These are phyloP conservation scores for Aspergillus leporis DNA, from an alignment of 495 filamentous ascomycete genomes.

Conservation along the genomic window DNA sequence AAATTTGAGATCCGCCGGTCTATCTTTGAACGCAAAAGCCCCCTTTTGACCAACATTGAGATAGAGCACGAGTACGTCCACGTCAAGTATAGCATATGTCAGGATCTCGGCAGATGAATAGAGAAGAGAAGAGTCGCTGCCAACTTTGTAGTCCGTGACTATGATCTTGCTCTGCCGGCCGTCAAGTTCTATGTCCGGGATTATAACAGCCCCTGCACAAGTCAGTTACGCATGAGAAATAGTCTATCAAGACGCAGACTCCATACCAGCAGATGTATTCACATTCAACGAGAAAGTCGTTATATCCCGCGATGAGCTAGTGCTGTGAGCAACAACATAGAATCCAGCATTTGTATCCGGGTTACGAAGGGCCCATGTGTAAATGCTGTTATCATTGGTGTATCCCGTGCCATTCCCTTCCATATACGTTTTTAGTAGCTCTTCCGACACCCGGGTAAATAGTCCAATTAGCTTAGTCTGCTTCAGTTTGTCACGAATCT, in stretches of 20 bases:
- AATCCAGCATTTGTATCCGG: conserved; percentile 57
- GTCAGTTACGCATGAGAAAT: neutral
- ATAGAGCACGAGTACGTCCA: conserved; percentile 56
- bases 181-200: conserved; percentile 63
- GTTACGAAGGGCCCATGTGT: conserved; percentile 55
- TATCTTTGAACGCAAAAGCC: conserved; percentile 50
- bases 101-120: conserved; percentile 73
- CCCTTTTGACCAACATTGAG: conserved; percentile 65
- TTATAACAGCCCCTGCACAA: conserved; percentile 38
- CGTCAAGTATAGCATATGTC: conserved; percentile 51
- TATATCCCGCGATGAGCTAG: conserved; percentile 52
- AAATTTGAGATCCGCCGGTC: conserved; percentile 36
- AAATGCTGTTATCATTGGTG: conserved; percentile 42
- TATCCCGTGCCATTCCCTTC: conserved; percentile 59
- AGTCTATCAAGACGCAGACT: neutral
- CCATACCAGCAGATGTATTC: conserved; percentile 54
- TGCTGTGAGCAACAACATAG: conserved; percentile 60
- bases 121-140: conserved; percentile 50
- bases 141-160: conserved; percentile 69
- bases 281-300: conserved; percentile 59
- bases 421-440: conserved; percentile 54
- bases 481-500: conserved; percentile 45
- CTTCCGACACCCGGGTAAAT: conserved; percentile 55
- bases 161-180: conserved; percentile 73
- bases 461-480: conserved; percentile 57